A percentile compares a stretch with the other conserved stretches of the same genome.
phyloP scores from a whole-genome alignment of 306 rosid genomes.

The Astragalus glycyphyllos region DNA sequence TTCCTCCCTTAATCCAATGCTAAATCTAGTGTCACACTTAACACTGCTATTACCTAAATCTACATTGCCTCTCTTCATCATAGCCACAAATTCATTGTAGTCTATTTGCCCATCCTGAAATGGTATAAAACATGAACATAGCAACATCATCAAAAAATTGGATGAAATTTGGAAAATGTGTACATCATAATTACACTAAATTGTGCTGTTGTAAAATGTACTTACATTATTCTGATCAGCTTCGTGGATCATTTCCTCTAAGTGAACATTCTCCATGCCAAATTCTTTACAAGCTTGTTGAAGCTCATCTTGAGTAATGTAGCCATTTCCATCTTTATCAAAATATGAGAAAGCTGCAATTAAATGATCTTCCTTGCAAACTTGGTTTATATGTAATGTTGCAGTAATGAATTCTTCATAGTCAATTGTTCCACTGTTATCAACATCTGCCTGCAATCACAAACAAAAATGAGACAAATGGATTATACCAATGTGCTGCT shows the following conservation, averaged over 20 bases:
- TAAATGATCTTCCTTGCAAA: constrained; percentile 66
- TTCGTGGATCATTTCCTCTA: constrained; percentile 73
- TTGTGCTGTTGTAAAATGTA: constrained; percentile 17
- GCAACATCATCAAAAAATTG: background rate
- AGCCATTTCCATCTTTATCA: constrained; percentile 84
- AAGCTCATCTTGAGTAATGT: constrained; percentile 79
- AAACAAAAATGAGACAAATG: constrained; percentile 5
- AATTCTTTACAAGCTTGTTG: constrained; percentile 78
- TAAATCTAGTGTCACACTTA: constrained; percentile 52
- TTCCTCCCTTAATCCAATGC: constrained; percentile 70
- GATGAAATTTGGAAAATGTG: background rate
- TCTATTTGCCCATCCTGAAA: constrained; percentile 87
- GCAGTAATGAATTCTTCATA: constrained; percentile 86
- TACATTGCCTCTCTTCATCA: constrained; percentile 78
- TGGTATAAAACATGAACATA: constrained; percentile 29
- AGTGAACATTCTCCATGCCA: constrained; percentile 63
- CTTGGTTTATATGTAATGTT: constrained; percentile 76
- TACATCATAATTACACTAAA: background rate
- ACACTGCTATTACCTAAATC: constrained; percentile 57
- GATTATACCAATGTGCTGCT: constrained; percentile 9
- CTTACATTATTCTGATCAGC: constrained; percentile 78
- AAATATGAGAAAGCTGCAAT: constrained; percentile 78
- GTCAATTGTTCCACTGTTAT: constrained; percentile 80
- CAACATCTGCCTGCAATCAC: constrained; percentile 70
- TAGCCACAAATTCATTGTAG: constrained; percentile 86